These are phyloP conservation scores for Candida pini DNA, from an alignment of 805 yeast genomes.

Conservation along the genomic window DNA sequence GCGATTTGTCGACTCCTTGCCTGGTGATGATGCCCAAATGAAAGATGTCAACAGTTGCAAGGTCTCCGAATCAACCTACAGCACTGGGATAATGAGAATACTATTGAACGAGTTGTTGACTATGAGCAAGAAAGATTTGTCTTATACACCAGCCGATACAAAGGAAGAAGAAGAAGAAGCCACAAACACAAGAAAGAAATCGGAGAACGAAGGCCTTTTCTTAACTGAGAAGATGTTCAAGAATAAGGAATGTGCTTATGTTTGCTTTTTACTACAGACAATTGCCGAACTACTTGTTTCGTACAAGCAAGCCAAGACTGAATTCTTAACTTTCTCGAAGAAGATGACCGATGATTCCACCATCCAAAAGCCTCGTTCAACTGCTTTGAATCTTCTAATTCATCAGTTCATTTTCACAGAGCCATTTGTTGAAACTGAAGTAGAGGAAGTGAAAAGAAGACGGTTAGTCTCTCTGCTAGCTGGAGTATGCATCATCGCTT, in stretches of 20 bases:
- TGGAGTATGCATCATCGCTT: constrained; percentile 51
- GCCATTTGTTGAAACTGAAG: constrained; percentile 30
- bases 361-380: constrained; percentile 61
- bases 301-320: constrained; percentile 75
- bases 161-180: constrained; percentile 15
- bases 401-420: constrained; percentile 66
- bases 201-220: constrained; percentile 14
- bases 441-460: constrained; percentile 43
- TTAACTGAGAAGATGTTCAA: constrained; percentile 30
- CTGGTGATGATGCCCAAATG: constrained; percentile 20
- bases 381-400: constrained; percentile 70
- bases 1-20: constrained; percentile 12
- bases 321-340: constrained; percentile 73
- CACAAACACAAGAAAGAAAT: constrained; percentile 17
- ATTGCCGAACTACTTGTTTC: constrained; percentile 71
- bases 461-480: constrained; percentile 58
- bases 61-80: constrained; percentile 17
- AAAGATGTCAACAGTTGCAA: constrained; percentile 19
- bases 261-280: constrained; percentile 60
- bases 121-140: constrained; percentile 23
- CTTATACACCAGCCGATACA: constrained; percentile 16
- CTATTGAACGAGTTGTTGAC: constrained; percentile 62
- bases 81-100: constrained; percentile 56
- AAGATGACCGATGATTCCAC: constrained; percentile 32
- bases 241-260: constrained; percentile 58